Base-by-base conservation (phyloP, 495 filamentous ascomycete genomes). In the Usnea hakonensis region DNA sequence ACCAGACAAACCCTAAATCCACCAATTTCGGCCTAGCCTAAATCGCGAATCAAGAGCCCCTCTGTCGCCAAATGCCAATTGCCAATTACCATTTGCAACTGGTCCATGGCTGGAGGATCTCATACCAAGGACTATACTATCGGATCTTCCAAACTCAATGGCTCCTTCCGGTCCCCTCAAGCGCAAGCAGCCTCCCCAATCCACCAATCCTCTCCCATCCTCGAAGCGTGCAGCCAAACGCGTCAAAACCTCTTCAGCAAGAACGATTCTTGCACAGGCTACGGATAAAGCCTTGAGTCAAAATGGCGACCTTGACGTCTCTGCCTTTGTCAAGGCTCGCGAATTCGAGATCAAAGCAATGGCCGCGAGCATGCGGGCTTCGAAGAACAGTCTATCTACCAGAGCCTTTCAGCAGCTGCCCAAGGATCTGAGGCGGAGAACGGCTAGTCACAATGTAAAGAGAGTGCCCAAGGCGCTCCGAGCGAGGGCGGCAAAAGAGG, bases 391-490 rank as follows among this genome's bases (percentile, higher is more conserved):
- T 11, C 76, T 87, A 62, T 84, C 83, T 5, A 85, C 80, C 46
- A 79, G 94, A 58, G 91, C 91, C 14, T 97, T 97, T 69, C 94
- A 98, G 73, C 79, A 87, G 61, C 88, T 98, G 17, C 94, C 94
- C 1, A 83, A 90, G 63, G 83, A 87, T 53, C 75, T 98, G 82
- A 78, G 94, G 54, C 79, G 94, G 59, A 80, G 94, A 65, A 95
- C 94, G 0, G 94, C 91, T 26, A 95, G 90, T 72, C 94, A 98
- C 73, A 96, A 97, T 83, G 87, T 88, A 48, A 95, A 95, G 74
- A 82, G 85, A 57, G 87, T 98, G n/a, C 94, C 94, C 32, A 88
- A 84, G 68, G 77, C 89, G 65, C 75, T 98, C 65, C 81, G 86
- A 61, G 76, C 69, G 32, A 79, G 89, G 68, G 91, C 89, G 2